Base-by-base conservation (phyloP, 2,329 filamentous ascomycete genomes). In the Colletotrichum liaoningense region DNA sequence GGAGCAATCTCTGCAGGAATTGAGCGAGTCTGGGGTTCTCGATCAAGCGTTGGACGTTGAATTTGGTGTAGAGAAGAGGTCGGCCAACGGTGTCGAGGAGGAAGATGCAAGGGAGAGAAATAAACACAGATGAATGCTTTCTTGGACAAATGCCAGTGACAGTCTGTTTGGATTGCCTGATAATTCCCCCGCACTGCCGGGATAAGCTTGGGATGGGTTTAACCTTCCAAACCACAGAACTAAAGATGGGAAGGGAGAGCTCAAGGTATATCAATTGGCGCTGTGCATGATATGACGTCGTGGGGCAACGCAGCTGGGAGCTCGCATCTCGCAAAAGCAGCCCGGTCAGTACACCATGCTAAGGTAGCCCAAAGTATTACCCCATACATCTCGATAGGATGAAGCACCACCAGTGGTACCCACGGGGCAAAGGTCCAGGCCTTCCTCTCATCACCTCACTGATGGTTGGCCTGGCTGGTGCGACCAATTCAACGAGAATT, bases 401-500 rank as follows among this genome's bases (percentile, higher is more conserved):
- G 42, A 49, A 49, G 19, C 42, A 49, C 7, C 42, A 35, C 33
- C 33, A 35, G 33, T 42, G 16, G 38, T 19, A 42, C 38, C 38
- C 1, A 49, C 42, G 42, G 42, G 7, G 8, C 42, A 49, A 35
- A 11, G 33, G 28, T 30, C n/a, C 54, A 46, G 28, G 28, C 55
- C 24, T 28, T 42, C 16, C 38, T 55, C 30, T 52, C 3, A 33
- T n/a, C 38, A 42, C 38, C 38, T 42, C 33, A 60, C 60, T 52
- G 28, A 52, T 63, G 60, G 58, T 63, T 52, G 56, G 54, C 46
- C 56, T 67, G 42, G 14, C 56, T 67, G 42, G n/a, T 24, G 49
- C 67, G 73, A 70, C 28, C 59, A 75, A 71, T 75, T 75, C 66
- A 69, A 75, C 73, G 69, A 75, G 73, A 75, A 73, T 71, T 74